Conservation (phyloP, 2,329 filamentous ascomycete genomes). For the Fusarium sp. region DNA sequence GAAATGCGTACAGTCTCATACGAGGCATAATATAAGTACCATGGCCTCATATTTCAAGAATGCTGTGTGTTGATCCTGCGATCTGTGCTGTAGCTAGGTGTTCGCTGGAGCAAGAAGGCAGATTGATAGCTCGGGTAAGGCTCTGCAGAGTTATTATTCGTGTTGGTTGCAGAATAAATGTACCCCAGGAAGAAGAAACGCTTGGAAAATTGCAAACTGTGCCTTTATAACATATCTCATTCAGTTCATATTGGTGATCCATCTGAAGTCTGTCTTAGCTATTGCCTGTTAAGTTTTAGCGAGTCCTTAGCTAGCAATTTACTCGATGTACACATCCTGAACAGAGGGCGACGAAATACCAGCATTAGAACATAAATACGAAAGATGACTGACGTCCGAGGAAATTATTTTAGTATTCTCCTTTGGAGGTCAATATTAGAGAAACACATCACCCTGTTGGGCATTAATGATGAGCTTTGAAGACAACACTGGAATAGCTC, state of each 20-base stretch:
- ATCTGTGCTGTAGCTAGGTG: not conserved
- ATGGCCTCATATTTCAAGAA: not conserved
- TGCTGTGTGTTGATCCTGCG: not conserved
- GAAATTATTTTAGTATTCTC: not conserved
- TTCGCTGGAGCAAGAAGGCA: not conserved
- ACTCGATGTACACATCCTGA: not conserved
- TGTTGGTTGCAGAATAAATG: not conserved
- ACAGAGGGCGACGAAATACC: not conserved
- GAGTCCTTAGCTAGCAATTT: not conserved
- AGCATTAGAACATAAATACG: not conserved
- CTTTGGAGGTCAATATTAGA: not conserved
- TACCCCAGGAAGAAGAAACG: not conserved
- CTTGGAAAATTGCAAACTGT: not conserved
- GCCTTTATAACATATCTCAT: not conserved
- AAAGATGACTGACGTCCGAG: not conserved
- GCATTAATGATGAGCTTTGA: not conserved
- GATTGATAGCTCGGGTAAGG: not conserved
- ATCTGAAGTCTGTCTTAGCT: not conserved
- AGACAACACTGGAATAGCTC: not conserved
- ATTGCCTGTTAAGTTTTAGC: not conserved
- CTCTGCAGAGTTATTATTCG: not conserved
- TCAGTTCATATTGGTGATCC: not conserved
- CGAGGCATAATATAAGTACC: not conserved
- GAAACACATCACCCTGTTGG: not conserved
- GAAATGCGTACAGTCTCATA: not conserved